phyloP scores from a whole-genome alignment of 2,329 filamentous ascomycete species.

The Ophiostoma sp. region DNA sequence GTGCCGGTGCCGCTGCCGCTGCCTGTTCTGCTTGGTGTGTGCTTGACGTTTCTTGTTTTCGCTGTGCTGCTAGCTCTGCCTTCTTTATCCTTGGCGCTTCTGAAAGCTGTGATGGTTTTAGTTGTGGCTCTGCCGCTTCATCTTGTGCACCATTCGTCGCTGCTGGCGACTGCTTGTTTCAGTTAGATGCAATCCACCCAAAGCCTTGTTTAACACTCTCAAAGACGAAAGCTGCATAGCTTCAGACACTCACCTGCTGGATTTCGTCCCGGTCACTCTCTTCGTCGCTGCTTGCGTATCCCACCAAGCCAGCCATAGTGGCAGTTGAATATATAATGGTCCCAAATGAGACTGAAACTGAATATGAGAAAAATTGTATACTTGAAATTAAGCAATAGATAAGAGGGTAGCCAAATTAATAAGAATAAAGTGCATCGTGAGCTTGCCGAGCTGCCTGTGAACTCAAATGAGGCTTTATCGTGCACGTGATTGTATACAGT shows the following conservation, averaged over 20 bases:
- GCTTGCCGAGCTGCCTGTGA: neutral
- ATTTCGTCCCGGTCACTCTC: constrained; percentile 30
- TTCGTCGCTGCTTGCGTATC: constrained; percentile 49
- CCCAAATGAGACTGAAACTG: no score
- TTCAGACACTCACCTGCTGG: neutral
- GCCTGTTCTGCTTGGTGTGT: neutral
- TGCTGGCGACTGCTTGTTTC: neutral
- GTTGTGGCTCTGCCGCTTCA: neutral
- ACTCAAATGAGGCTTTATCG: neutral
- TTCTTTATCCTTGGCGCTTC: neutral
- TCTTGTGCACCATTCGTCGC: neutral
- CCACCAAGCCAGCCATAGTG: constrained; percentile 43
- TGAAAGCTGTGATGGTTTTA: neutral
- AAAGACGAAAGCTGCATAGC: no score
- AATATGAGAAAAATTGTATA: no score
- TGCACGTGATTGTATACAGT: constrained; percentile 7
- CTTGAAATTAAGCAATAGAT: no score
- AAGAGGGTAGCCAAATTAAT: neutral
- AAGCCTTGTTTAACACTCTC: neutral
- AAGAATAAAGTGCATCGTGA: neutral
- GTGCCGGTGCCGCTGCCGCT: neutral
- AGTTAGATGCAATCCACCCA: neutral
- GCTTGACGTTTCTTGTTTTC: neutral
- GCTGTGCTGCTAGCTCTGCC: neutral
- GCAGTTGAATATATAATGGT: no score